These are phyloP conservation scores for Trichoderma sp. DNA, from an alignment of 2,329 filamentous ascomycete species.

Conservation along the genomic window DNA sequence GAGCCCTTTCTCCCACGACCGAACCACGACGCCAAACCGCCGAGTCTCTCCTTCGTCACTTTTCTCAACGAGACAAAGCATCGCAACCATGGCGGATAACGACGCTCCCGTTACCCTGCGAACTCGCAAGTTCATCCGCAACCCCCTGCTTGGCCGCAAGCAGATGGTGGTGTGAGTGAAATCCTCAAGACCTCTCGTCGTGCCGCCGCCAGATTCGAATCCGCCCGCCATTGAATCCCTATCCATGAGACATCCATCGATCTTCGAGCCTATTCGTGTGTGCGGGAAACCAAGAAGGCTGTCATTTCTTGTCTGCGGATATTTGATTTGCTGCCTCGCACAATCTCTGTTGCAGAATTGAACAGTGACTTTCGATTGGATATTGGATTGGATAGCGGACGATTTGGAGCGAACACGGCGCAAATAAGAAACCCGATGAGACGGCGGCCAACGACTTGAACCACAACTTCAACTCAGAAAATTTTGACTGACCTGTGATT, in stretches of 20 bases:
- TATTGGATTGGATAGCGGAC: neutral
- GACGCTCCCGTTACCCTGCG: conserved; percentile 79
- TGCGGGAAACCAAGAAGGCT: neutral
- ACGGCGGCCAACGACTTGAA: neutral
- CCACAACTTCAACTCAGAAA: neutral
- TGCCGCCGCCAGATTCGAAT: conserved; percentile 12
- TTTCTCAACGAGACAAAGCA: conserved; percentile 39
- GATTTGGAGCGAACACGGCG: neutral
- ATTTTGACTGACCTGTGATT: conserved; percentile 6
- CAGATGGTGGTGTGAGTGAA: conserved; percentile 98
- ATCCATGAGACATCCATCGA: conserved; percentile 16
- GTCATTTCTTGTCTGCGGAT: neutral
- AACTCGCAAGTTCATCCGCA: conserved; percentile 99
- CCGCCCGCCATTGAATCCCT: conserved; percentile 1
- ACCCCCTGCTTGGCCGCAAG: conserved; percentile 97
- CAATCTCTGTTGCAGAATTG: conserved; percentile 1
- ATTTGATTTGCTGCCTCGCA: neutral
- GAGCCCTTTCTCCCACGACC: conserved; percentile 38
- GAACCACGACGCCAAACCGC: conserved; percentile 34
- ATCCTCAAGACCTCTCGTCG: neutral
- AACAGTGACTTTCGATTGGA: conserved; percentile 1
- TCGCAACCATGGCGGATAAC: conserved; percentile 83
- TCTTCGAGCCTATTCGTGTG: neutral
- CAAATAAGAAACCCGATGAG: neutral
- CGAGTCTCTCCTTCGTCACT: conserved; percentile 37